These are phyloP conservation scores for Amesomyces nigricolor DNA, from an alignment of 2,329 filamentous ascomycete genomes.

Conservation along the genomic window DNA sequence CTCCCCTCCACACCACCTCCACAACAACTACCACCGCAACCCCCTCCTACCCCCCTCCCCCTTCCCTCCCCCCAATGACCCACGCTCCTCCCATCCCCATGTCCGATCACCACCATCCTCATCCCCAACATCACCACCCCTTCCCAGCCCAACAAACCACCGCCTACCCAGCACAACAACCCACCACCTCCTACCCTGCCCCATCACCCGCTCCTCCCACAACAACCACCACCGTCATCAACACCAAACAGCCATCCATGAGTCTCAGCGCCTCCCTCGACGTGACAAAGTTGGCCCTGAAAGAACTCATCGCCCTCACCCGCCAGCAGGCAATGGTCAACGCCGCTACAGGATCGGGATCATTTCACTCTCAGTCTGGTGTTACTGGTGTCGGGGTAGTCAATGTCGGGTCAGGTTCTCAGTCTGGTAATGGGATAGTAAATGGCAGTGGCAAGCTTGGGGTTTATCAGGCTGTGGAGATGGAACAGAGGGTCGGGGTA, in stretches of 20 bases:
- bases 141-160: background rate
- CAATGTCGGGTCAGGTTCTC: no score
- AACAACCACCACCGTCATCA: background rate
- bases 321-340: no score
- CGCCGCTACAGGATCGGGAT: no score
- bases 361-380: no score
- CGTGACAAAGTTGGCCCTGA: no score
- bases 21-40: background rate
- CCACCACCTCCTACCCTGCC: background rate
- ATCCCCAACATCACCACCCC: background rate
- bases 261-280: slow-evolving; percentile 12
- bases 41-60: background rate
- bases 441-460: slow-evolving; percentile 36
- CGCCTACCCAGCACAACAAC: background rate
- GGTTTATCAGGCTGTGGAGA: slow-evolving; percentile 22
- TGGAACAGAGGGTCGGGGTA: slow-evolving; percentile 39
- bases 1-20: background rate
- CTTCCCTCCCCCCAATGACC: background rate
- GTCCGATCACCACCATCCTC: background rate
- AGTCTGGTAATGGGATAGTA: slow-evolving; percentile 7
- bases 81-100: slow-evolving; percentile 7
- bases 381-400: no score
- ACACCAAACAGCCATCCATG: background rate
- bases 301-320: no score
- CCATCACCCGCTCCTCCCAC: background rate